Evolutionary conservation across 352 stramenopile genomes (phyloP).

Genomic region (Globisporangium irregulare): DNA sequence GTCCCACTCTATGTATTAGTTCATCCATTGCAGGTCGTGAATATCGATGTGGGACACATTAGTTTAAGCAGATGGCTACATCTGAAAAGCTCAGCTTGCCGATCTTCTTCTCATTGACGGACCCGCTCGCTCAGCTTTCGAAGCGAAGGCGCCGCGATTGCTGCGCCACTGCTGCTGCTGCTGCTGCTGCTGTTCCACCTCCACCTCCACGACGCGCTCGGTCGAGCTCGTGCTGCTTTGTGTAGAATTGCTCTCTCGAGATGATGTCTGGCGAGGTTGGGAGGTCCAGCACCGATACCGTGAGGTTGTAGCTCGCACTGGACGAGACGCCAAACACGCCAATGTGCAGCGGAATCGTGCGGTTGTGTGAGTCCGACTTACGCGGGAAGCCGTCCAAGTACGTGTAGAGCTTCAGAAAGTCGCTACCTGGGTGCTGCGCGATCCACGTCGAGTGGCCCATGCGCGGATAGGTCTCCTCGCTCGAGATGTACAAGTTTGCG

Average conservation of each 20-base stretch:
- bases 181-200: not conserved
- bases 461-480: constrained; percentile 59
- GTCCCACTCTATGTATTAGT: not conserved
- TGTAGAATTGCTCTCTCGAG: constrained; percentile 55
- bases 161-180: not conserved
- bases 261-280: constrained; percentile 46
- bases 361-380: constrained; percentile 35
- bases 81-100: not conserved
- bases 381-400: constrained; percentile 80
- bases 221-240: constrained; percentile 31
- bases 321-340: constrained; percentile 49
- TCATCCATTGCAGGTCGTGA: too few species aligned
- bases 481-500: constrained; percentile 71
- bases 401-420: constrained; percentile 64
- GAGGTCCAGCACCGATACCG: constrained; percentile 60
- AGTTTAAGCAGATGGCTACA: not conserved
- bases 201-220: constrained; percentile 4
- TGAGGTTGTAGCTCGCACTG: constrained; percentile 40
- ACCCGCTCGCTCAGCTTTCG: not conserved
- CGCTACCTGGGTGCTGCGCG: constrained; percentile 49
- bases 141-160: constrained; percentile 7
- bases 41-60: not conserved
- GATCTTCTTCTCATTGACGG: not conserved
- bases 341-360: constrained; percentile 69
- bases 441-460: constrained; percentile 72